Evolutionary conservation across 2,329 filamentous ascomycete genomes (phyloP).

Genomic region (Trichoderma koningii): DNA sequence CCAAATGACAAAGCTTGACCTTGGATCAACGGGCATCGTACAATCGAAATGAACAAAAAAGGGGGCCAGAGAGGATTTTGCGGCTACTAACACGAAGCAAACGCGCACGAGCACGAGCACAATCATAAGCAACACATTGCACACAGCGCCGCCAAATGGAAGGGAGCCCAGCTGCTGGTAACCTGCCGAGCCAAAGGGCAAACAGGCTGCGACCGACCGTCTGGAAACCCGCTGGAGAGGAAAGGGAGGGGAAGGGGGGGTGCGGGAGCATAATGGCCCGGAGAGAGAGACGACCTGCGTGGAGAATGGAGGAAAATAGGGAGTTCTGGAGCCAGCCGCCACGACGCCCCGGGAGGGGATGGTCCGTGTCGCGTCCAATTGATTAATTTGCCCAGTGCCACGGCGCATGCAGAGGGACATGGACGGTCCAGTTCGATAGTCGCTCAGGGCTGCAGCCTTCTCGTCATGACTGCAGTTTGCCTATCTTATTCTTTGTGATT

Average conservation of each 20-base stretch:
- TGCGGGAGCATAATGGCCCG: too few relatives aligned
- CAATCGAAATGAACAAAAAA: too few relatives aligned
- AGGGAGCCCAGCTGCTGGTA: neutral
- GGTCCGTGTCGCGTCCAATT: neutral
- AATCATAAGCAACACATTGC: neutral
- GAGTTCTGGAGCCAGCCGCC: conserved; percentile 6
- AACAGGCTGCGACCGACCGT: conserved; percentile 15
- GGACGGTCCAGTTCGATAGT: neutral
- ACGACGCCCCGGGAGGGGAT: neutral
- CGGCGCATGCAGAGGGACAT: too few relatives aligned
- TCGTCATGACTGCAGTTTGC: conserved; percentile 7
- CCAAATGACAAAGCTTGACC: too few relatives aligned
- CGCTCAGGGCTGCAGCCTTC: conserved; percentile 15
- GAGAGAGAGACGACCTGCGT: neutral
- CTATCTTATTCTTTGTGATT: neutral
- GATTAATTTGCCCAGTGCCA: neutral
- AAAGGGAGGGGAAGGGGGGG: neutral
- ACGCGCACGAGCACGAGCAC: neutral
- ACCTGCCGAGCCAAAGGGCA: neutral
- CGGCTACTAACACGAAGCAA: neutral
- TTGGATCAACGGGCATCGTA: too few relatives aligned
- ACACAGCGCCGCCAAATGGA: neutral
- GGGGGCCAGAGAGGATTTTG: too few relatives aligned
- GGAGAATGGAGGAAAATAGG: neutral
- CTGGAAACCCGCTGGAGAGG: conserved; percentile 17